Evolutionary conservation across 179 eudicot species (phyloP).

Genomic region (Beta macrorhiza): DNA sequence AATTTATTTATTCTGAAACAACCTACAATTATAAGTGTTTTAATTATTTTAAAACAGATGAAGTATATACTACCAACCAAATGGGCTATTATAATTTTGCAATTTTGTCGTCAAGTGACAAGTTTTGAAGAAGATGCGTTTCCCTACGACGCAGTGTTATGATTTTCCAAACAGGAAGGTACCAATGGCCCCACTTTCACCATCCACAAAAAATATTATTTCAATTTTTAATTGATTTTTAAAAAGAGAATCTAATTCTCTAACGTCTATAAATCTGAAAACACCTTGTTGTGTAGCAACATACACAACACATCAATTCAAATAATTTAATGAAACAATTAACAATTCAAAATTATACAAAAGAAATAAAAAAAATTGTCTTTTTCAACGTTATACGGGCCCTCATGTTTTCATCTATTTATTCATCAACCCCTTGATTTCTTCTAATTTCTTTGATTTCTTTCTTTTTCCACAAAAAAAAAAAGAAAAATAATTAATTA

Average conservation of each 20-base stretch:
- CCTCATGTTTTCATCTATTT: constrained; percentile 4
- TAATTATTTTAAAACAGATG: too few species aligned
- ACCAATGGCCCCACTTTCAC: constrained; percentile 8
- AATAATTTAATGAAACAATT: not conserved
- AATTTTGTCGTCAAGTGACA: not conserved
- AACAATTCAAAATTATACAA: not conserved
- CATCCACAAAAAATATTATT: not conserved
- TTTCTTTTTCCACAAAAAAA: not conserved
- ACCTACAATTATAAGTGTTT: too few species aligned
- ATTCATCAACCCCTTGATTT: constrained; percentile 1
- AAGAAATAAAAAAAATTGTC: not conserved
- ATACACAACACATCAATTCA: not conserved
- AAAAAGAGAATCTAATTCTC: not conserved
- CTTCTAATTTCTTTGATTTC: not conserved
- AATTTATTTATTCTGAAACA: too few species aligned
- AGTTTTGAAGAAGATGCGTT: not conserved
- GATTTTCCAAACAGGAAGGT: too few species aligned
- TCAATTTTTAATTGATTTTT: too few species aligned
- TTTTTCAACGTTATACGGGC: constrained; percentile 1
- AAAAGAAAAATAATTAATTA: not conserved
- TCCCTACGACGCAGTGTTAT: too few species aligned
- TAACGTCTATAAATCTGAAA: constrained; percentile 14
- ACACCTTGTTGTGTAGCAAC: too few species aligned
- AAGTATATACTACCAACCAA: too few species aligned
- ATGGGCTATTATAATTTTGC: too few species aligned